Percentiles rank a stretch among this genome's conserved stretches.
Conservation (phyloP, 1,284 basidiomycete species). For the Microbotryum lychnidis-dioicae region DNA sequence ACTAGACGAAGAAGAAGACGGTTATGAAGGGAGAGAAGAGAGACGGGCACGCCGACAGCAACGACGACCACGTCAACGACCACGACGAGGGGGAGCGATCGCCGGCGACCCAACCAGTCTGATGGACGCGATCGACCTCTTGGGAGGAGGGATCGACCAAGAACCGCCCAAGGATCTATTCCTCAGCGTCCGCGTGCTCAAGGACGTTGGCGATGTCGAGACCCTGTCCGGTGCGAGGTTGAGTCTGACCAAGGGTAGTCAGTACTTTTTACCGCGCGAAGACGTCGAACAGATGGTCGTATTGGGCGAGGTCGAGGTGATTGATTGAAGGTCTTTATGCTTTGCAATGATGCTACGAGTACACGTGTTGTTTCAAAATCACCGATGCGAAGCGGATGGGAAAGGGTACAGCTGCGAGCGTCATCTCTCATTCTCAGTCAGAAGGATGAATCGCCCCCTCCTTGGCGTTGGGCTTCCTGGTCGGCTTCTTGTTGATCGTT, state of each 20-base stretch:
- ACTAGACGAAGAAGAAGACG: neutral
- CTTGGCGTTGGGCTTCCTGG: neutral
- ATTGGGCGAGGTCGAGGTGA: conserved; percentile 70
- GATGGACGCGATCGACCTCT: conserved; percentile 55
- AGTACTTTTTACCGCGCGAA: conserved; percentile 72
- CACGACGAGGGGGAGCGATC: conserved; percentile 10
- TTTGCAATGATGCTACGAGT: too few species aligned
- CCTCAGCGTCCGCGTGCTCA: conserved; percentile 65
- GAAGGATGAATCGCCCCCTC: too few species aligned
- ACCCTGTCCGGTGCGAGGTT: conserved; percentile 73
- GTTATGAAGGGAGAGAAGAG: neutral
- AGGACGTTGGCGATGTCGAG: conserved; percentile 80
- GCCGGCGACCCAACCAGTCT: conserved; percentile 3
- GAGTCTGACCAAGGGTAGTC: conserved; percentile 77
- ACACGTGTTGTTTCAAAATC: too few species aligned
- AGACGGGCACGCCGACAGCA: neutral
- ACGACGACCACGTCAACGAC: conserved; percentile 48
- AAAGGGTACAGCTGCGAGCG: too few species aligned
- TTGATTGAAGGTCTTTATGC: conserved; percentile 12
- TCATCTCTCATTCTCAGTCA: too few species aligned
- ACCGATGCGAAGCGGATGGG: too few species aligned
- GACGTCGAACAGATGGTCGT: conserved; percentile 88
- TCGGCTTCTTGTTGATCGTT: conserved; percentile 16
- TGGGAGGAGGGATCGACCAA: conserved; percentile 57
- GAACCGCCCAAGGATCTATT: conserved; percentile 73